phyloP scores from a whole-genome alignment of 768 basidiomycete species.

The Tricholoma sp. region DNA sequence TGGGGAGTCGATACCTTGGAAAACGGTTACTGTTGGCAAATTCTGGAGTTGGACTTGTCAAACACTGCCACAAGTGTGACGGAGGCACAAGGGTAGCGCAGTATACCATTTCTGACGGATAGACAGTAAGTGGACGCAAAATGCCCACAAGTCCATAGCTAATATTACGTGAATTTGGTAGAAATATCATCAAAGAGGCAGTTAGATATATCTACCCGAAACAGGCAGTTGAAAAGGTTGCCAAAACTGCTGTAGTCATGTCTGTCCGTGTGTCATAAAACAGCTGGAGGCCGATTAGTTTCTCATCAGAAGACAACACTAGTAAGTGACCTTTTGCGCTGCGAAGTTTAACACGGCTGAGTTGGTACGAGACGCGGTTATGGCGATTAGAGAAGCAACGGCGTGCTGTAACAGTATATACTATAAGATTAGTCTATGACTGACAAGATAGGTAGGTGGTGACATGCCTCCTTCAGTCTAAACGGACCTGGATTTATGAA shows the following conservation, averaged over 20 bases:
- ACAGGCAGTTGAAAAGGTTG: not conserved
- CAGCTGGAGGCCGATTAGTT: not conserved
- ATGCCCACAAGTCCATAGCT: not conserved
- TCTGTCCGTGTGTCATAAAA: not conserved
- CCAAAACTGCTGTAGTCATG: not conserved
- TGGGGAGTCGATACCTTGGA: not conserved
- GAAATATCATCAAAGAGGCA: not conserved
- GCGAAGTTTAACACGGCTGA: not conserved
- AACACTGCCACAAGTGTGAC: too few relatives aligned
- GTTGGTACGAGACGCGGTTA: not conserved
- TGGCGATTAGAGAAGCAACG: not conserved
- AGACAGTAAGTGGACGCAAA: not conserved
- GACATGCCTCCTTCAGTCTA: not conserved
- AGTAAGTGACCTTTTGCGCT: not conserved
- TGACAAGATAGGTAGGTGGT: too few relatives aligned
- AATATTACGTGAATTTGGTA: not conserved
- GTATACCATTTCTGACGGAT: not conserved
- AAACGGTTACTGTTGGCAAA: not conserved
- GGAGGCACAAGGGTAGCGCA: not conserved
- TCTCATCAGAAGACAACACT: not conserved
- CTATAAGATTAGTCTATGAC: too few relatives aligned
- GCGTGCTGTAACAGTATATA: not conserved
- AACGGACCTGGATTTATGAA: not conserved
- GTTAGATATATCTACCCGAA: not conserved
- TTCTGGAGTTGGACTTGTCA: not conserved